Evolutionary conservation across 148 eudicot genomes (phyloP), one percentile per base, ranked within the genome.

Genomic region (Chenopodium album): DNA sequence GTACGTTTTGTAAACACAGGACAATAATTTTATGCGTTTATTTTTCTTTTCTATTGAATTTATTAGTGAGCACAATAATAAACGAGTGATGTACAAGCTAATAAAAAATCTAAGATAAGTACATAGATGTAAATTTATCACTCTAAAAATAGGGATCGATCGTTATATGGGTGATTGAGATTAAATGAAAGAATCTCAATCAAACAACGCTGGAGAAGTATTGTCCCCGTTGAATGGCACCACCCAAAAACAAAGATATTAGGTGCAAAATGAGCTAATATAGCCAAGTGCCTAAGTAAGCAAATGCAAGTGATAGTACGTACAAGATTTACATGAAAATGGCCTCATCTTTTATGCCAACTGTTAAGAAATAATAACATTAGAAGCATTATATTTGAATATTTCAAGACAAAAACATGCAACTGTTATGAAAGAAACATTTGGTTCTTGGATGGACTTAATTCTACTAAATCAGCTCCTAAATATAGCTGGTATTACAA

Each of bases 341-440:
- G 62, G 62, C 66, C 22, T 22, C 66, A 22, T 37, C 44, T 37
- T 37, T 37, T 6, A 37, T 62, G 66, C 23, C 66, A 62, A 62
- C 66, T 62, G 28, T 62, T 20, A 62, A 1, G 66, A n/a, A 20
- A 19, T 56, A 22, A 62, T 62, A 62, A 20, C 7, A 22, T 17
- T 68, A 68, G 44, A 48, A 54, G 60, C 59, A 52, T 48, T 48
- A 8, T 14, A 69, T 70, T 70, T 70, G 73, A 9, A 32, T 34
- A 70, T 70, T 34, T 70, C 44, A 34, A 41, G 48, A 70, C 48
- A 70, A 69, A 69, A 37, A 37, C 7, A 70, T 37, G 44, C 47
- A 70, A 13, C 73, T 70, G 73, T 41, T 32, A 2, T 70, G 73
- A 70, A 70, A 56, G 62, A 70, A 70, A 32, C 73, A 70, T 7